Evolutionary conservation across 2,329 filamentous ascomycete genomes (phyloP).

Genomic region (Alternaria gansuensis): DNA sequence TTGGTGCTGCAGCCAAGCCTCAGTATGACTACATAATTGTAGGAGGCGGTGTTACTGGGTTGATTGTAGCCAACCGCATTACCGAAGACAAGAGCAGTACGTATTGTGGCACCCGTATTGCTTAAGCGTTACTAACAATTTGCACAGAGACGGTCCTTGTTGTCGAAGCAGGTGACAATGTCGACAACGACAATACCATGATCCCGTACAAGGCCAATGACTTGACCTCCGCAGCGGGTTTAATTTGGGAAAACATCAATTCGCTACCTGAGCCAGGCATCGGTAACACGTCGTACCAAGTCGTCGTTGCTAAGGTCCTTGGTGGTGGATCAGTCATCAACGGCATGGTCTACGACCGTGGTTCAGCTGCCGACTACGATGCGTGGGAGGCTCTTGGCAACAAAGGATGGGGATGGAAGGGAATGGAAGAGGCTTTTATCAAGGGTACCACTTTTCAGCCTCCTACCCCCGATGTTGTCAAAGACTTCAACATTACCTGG

Average conservation of each 20-base stretch:
- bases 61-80: constrained; percentile 43
- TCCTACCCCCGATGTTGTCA: constrained; percentile 29
- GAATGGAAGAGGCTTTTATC: constrained; percentile 46
- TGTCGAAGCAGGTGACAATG: constrained; percentile 39
- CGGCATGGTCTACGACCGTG: constrained; percentile 52
- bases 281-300: constrained; percentile 32
- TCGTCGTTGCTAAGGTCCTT: constrained; percentile 39
- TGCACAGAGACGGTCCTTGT: constrained; percentile 38
- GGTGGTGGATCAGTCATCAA: constrained; percentile 47
- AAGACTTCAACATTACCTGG: constrained; percentile 42
- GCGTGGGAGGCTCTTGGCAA: constrained; percentile 68
- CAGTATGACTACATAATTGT: constrained; percentile 47
- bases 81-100: constrained; percentile 37
- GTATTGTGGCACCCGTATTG: not conserved
- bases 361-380: constrained; percentile 54
- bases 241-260: constrained; percentile 35
- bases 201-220: constrained; percentile 42
- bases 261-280: constrained; percentile 37
- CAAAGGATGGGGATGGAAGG: constrained; percentile 66
- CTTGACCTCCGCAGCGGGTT: constrained; percentile 30
- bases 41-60: constrained; percentile 43
- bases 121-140: constrained; percentile 7
- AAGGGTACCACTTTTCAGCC: constrained; percentile 43
- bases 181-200: constrained; percentile 34
- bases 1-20: constrained; percentile 21